Evolutionary conservation across 2,329 filamentous ascomycete species (phyloP).

Genomic region (Exophiala dermatitidis): DNA sequence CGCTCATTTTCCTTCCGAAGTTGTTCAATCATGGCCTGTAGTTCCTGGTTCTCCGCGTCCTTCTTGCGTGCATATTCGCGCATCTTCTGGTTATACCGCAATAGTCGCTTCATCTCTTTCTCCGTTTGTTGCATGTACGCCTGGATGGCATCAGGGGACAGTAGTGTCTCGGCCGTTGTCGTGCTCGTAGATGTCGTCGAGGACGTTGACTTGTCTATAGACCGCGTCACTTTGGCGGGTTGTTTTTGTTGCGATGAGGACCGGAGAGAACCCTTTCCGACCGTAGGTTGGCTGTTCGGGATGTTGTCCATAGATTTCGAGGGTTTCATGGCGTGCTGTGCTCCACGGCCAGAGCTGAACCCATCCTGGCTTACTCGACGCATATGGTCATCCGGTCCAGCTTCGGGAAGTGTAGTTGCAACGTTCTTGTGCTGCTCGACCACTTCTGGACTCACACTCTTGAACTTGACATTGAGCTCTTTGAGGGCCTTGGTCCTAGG

Average conservation of each 20-base stretch:
- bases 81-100: conserved; percentile 42
- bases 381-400: too few relatives aligned
- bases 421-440: not conserved
- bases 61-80: conserved; percentile 21
- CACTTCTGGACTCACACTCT: conserved; percentile 27
- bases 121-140: conserved; percentile 52
- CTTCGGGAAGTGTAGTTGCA: too few relatives aligned
- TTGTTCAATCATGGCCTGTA: conserved; percentile 17
- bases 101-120: conserved; percentile 53
- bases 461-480: conserved; percentile 38
- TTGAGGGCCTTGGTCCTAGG: conserved; percentile 55
- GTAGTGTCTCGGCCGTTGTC: not conserved
- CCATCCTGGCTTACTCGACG: not conserved
- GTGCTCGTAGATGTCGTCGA: not conserved
- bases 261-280: too few relatives aligned
- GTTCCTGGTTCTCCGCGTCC: conserved; percentile 22
- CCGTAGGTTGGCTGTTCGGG: too few relatives aligned
- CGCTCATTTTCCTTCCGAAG: conserved; percentile 15
- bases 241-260: not conserved
- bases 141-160: conserved; percentile 43
- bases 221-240: not conserved
- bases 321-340: conserved; percentile 32
- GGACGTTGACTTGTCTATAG: not conserved
- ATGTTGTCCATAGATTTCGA: conserved; percentile 4
- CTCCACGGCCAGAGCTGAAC: conserved; percentile 28